phyloP scores from a whole-genome alignment of 2,329 filamentous ascomycete genomes.

The Catunica adiposa region DNA sequence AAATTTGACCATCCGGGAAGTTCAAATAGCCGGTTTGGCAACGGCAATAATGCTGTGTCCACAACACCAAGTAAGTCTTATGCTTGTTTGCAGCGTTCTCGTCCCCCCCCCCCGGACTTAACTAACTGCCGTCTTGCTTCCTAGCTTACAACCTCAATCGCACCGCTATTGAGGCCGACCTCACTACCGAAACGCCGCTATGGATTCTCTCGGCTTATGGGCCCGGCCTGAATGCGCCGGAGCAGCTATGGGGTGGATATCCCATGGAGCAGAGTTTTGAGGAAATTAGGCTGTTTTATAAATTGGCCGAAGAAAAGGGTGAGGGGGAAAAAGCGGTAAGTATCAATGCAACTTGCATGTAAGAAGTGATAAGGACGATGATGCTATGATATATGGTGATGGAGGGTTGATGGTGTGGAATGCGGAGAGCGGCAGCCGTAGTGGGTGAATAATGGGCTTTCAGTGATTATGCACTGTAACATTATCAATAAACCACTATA shows the following conservation, averaged over 20 bases:
- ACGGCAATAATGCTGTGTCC: constrained; percentile 4
- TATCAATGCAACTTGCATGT: constrained; percentile 5
- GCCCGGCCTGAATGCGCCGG: constrained; percentile 58
- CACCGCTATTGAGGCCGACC: constrained; percentile 46
- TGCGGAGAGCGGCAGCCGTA: neutral
- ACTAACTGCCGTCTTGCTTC: constrained; percentile 6
- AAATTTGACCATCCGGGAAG: constrained; percentile 36
- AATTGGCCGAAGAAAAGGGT: constrained; percentile 40
- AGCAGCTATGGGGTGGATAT: constrained; percentile 67
- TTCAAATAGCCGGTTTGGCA: constrained; percentile 15
- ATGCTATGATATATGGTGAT: neutral
- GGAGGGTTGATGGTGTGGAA: neutral
- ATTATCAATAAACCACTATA: no score
- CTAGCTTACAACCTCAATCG: constrained; percentile 36
- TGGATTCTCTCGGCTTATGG: constrained; percentile 84
- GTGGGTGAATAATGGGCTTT: no score
- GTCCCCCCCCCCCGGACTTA: neutral
- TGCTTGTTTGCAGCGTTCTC: neutral
- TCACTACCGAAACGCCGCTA: constrained; percentile 53
- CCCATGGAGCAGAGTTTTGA: constrained; percentile 75
- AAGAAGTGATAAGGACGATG: neutral
- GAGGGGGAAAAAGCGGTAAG: constrained; percentile 38
- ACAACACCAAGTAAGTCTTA: neutral
- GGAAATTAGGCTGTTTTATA: constrained; percentile 66
- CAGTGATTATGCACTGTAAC: no score